A percentile compares a stretch with the other conserved stretches of the same genome.
These are phyloP conservation scores for Mycosarcoma mackinlayi DNA, from an alignment of 1,284 basidiomycete species.

Conservation along the genomic window DNA sequence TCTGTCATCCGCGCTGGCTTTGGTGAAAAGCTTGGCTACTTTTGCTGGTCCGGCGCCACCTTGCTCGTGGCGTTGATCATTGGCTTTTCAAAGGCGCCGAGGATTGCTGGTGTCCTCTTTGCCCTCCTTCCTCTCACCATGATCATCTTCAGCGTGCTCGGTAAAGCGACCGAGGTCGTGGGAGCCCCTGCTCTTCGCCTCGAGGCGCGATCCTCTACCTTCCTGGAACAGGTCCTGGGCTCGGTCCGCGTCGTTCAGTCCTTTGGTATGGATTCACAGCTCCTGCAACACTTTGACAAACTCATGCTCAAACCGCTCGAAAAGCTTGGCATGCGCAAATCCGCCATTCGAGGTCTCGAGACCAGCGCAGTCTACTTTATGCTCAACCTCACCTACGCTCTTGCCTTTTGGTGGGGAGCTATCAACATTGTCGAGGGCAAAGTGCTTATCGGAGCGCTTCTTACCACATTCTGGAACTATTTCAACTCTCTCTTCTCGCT, in stretches of 20 bases:
- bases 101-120: slow-evolving; percentile 70
- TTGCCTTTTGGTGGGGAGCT: slow-evolving; percentile 62
- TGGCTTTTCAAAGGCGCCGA: slow-evolving; percentile 68
- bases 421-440: slow-evolving; percentile 51
- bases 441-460: slow-evolving; percentile 44
- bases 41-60: slow-evolving; percentile 66
- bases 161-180: slow-evolving; percentile 63
- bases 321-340: slow-evolving; percentile 62
- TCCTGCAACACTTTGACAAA: slow-evolving; percentile 67
- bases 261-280: slow-evolving; percentile 66
- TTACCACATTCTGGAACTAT: slow-evolving; percentile 65
- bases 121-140: slow-evolving; percentile 68
- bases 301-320: slow-evolving; percentile 66
- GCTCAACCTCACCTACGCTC: slow-evolving; percentile 53
- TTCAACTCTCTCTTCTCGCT: slow-evolving; percentile 64
- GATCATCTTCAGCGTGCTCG: slow-evolving; percentile 63
- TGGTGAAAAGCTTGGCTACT: slow-evolving; percentile 70
- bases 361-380: slow-evolving; percentile 55
- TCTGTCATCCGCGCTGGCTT: slow-evolving; percentile 68
- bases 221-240: slow-evolving; percentile 69
- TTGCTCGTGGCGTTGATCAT: slow-evolving; percentile 67
- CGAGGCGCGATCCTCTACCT: slow-evolving; percentile 68
- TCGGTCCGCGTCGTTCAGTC: slow-evolving; percentile 70
- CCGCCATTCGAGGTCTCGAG: slow-evolving; percentile 60
- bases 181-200: slow-evolving; percentile 62